Evolutionary conservation across 2,329 filamentous ascomycete species (phyloP).

Genomic region (Hysterium pulicare): DNA sequence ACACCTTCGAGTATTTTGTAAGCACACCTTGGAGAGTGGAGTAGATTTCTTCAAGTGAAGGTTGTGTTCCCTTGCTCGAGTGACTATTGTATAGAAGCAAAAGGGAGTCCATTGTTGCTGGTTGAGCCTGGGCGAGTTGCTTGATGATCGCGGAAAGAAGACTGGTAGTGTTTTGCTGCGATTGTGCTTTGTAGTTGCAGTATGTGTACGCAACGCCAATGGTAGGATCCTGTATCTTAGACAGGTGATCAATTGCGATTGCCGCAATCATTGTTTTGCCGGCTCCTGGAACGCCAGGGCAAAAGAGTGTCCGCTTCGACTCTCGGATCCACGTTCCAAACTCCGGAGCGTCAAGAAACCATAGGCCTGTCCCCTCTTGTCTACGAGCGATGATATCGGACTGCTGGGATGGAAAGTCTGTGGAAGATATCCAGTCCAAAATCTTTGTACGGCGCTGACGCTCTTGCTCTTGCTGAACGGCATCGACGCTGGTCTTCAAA

Average conservation of each 20-base stretch:
- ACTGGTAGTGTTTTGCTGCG: conserved; percentile 14
- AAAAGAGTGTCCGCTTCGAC: conserved; percentile 14
- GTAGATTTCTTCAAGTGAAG: conserved; percentile 17
- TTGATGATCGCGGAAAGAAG: conserved; percentile 28
- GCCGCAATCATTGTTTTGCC: conserved; percentile 28
- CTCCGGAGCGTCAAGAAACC: conserved; percentile 16
- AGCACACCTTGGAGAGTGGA: conserved; percentile 12
- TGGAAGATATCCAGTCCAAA: conserved; percentile 13
- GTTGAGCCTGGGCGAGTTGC: conserved; percentile 26
- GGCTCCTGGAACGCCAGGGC: conserved; percentile 23
- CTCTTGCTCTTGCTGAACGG: conserved; percentile 7
- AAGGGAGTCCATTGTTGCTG: conserved; percentile 12
- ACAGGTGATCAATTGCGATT: conserved; percentile 18
- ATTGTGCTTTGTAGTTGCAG: conserved; percentile 25
- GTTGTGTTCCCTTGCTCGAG: conserved; percentile 13
- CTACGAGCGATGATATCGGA: conserved; percentile 9
- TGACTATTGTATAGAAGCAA: conserved; percentile 21
- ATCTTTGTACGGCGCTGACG: conserved; percentile 5
- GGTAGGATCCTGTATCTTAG: not conserved
- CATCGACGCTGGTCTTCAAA: conserved; percentile 6
- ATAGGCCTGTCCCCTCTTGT: conserved; percentile 12
- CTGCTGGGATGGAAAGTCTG: conserved; percentile 14
- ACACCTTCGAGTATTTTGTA: conserved; percentile 15
- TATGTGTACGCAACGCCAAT: conserved; percentile 30
- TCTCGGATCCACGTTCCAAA: conserved; percentile 12